phyloP scores from a whole-genome alignment of 177 flowering plant species.

The Vitis hybrid region DNA sequence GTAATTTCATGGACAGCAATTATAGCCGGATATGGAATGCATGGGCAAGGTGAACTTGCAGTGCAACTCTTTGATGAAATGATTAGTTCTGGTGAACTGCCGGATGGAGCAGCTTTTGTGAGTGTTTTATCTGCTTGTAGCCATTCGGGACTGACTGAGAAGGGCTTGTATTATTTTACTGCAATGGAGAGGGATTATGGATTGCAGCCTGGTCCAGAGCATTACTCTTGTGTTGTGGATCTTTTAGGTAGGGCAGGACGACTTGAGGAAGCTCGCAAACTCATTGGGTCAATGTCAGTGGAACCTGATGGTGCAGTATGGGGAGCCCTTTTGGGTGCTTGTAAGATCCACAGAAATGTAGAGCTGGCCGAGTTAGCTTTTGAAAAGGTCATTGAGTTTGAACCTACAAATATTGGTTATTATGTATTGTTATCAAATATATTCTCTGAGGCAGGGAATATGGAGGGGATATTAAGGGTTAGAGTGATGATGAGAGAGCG shows the following conservation, averaged over 20 bases:
- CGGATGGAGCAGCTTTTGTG: constrained; percentile 58
- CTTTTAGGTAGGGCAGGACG: constrained; percentile 71
- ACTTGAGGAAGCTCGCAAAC: constrained; percentile 45
- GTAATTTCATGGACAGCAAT: constrained; percentile 66
- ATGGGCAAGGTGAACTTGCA: constrained; percentile 59
- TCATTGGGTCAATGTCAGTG: constrained; percentile 51
- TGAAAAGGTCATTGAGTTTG: constrained; percentile 43
- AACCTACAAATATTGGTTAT: constrained; percentile 63
- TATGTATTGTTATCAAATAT: constrained; percentile 63
- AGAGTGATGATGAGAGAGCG: constrained; percentile 60
- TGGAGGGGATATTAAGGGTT: constrained; percentile 46
- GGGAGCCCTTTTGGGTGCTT: constrained; percentile 74
- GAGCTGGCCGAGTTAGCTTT: constrained; percentile 67
- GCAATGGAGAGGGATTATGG: constrained; percentile 40
- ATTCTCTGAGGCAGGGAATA: constrained; percentile 40
- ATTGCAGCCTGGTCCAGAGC: constrained; percentile 56
- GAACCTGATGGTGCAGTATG: constrained; percentile 77
- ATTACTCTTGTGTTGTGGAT: constrained; percentile 67
- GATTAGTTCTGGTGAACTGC: constrained; percentile 42
- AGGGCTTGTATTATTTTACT: constrained; percentile 47
- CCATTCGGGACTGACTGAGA: constrained; percentile 64
- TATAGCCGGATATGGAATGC: constrained; percentile 66
- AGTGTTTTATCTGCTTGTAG: constrained; percentile 68
- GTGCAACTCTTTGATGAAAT: constrained; percentile 56
- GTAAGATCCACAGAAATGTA: constrained; percentile 57